Evolutionary conservation across 805 yeast species (phyloP).

Genomic region (Saccharomyces kudriavzevii): DNA sequence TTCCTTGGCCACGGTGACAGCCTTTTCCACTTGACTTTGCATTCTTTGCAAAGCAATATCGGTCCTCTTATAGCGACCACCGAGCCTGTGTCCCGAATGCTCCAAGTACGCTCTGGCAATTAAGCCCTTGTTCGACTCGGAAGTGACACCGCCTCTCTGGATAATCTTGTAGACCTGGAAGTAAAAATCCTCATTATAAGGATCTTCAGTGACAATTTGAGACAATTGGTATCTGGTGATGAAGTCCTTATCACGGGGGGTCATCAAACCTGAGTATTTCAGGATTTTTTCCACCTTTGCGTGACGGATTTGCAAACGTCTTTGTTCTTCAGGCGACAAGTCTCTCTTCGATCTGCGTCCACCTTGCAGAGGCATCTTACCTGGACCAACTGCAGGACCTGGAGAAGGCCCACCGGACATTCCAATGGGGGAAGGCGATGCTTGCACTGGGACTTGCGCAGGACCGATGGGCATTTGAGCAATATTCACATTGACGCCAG

Average conservation of each 20-base stretch:
- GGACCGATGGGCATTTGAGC: slow-evolving; percentile 1
- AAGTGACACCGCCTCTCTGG: slow-evolving; percentile 38
- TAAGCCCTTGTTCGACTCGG: slow-evolving; percentile 53
- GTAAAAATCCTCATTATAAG: slow-evolving; percentile 93
- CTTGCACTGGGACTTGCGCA: slow-evolving; percentile 5
- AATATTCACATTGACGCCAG: background rate
- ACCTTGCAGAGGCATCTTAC: slow-evolving; percentile 3
- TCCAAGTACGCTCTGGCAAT: slow-evolving; percentile 88
- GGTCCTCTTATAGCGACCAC: slow-evolving; percentile 76
- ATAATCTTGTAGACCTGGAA: slow-evolving; percentile 83
- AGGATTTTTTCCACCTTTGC: slow-evolving; percentile 68
- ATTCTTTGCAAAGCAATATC: slow-evolving; percentile 90
- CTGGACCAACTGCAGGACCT: slow-evolving; percentile 2
- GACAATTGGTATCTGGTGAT: slow-evolving; percentile 91
- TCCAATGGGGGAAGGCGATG: slow-evolving; percentile 1
- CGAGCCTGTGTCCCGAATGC: slow-evolving; percentile 83
- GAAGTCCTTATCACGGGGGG: slow-evolving; percentile 92
- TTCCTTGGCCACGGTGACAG: slow-evolving; percentile 90
- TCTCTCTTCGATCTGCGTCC: slow-evolving; percentile 27
- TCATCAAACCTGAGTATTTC: slow-evolving; percentile 88
- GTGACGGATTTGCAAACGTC: slow-evolving; percentile 56
- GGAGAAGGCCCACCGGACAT: background rate
- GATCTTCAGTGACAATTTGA: slow-evolving; percentile 94
- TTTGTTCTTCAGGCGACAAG: slow-evolving; percentile 67
- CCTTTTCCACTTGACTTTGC: slow-evolving; percentile 96